Evolutionary conservation across 192 early-diverging fungal species (phyloP), one percentile per base, ranked within the genome.

Genomic region (Podila epigama): DNA sequence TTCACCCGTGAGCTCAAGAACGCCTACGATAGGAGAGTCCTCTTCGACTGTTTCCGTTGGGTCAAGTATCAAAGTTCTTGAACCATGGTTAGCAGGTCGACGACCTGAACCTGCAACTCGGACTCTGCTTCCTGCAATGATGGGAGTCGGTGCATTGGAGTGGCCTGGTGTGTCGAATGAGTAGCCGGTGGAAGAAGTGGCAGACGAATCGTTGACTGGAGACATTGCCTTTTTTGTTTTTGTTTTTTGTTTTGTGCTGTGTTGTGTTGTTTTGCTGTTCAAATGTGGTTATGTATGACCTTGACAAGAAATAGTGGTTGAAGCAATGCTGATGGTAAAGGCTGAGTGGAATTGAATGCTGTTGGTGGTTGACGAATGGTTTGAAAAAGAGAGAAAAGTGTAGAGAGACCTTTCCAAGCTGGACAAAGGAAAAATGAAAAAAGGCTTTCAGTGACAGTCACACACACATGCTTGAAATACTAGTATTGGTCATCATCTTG

Each of bases 1-100:
- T 32, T 88, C 87, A 22, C 89, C 89, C 11, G 80, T 78, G 15
- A 89, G 66, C 6, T 80, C 69, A 6, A 89, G 63, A 3, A 88
- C 84, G 44, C 87, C 87, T 44, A 61, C 50, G 6, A 13, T 25
- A 54, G 66, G 33, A 37, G 66, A 16, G n/a, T 20, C 68, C 31
- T 68, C 57, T 15, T 69, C 80, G 22, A 48, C 33, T 18, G 29
- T 55, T 33, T 68, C 51, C 0, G 80, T 78, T 1, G 80, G 68
- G 36, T 82, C 65, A 9, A 82, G 32, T 11, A 60, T 79, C 16
- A 82, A 44, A 35, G 81, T 82, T 7, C 75, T 42, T 15, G 81
- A 82, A 18, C 81, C 81, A 25, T 82, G 35, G 6, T 52, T 62
- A 6, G 70, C 69, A 50, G 72, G 69, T 9, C 58, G 61, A 4